Conservation (phyloP, 2,329 filamentous ascomycete species). For the Phoma sp. region DNA sequence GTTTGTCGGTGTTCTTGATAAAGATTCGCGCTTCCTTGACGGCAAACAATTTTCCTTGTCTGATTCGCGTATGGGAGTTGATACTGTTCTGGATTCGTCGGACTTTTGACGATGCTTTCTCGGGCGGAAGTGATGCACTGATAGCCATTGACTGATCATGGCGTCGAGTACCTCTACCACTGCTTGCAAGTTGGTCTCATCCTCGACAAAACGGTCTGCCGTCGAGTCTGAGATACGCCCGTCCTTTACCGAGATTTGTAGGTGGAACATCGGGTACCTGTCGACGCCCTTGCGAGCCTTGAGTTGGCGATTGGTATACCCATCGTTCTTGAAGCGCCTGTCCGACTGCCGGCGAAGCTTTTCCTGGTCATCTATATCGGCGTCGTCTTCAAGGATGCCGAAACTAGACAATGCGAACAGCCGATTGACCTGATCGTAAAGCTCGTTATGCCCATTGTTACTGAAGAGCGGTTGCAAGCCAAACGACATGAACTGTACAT, state of each 20-base stretch:
- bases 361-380: conserved; percentile 46
- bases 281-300: conserved; percentile 72
- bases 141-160: conserved; percentile 76
- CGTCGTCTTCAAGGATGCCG: conserved; percentile 62
- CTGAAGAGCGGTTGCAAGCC: conserved; percentile 71
- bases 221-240: conserved; percentile 1
- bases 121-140: conserved; percentile 72
- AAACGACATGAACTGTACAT: conserved; percentile 80
- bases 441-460: conserved; percentile 63
- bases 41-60: background rate
- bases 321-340: conserved; percentile 54
- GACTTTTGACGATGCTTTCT: conserved; percentile 23
- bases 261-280: conserved; percentile 85
- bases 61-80: conserved; percentile 1
- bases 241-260: conserved; percentile 65
- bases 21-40: background rate
- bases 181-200: conserved; percentile 54
- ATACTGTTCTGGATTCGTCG: conserved; percentile 13
- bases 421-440: conserved; percentile 81
- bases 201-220: conserved; percentile 33
- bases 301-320: conserved; percentile 59
- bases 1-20: background rate
- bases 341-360: conserved; percentile 47
- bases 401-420: conserved; percentile 80
- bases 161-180: conserved; percentile 71